A percentile compares a stretch with the other conserved stretches of the same genome.
Conservation (phyloP, 2,329 filamentous ascomycete species). For the Alternaria arbusti region DNA sequence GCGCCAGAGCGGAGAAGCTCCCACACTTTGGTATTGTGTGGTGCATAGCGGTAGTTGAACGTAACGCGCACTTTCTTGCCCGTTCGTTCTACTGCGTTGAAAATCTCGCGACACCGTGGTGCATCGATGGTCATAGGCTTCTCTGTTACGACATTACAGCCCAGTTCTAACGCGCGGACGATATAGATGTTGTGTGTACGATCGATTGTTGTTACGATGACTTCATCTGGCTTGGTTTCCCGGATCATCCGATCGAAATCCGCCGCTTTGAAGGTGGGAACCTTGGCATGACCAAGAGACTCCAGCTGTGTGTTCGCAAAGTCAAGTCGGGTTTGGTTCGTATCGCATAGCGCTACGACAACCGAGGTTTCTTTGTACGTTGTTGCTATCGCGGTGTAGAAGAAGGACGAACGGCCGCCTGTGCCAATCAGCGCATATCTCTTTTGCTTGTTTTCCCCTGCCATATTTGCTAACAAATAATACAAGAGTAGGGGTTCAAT, state of each 20-base stretch:
- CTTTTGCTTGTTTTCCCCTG: conserved; percentile 21
- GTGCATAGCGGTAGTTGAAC: conserved; percentile 70
- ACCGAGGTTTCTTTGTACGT: conserved; percentile 59
- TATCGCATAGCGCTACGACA: conserved; percentile 65
- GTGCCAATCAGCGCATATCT: conserved; percentile 64
- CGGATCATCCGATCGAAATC: conserved; percentile 66
- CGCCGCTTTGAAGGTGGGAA: conserved; percentile 62
- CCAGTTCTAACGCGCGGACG: conserved; percentile 63
- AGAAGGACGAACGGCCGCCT: conserved; percentile 66
- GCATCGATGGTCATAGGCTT: conserved; percentile 71
- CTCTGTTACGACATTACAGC: conserved; percentile 67
- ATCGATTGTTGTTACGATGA: conserved; percentile 69
- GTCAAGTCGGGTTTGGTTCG: conserved; percentile 65
- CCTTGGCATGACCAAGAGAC: conserved; percentile 53
- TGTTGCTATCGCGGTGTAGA: conserved; percentile 64
- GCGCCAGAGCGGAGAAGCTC: conserved; percentile 61
- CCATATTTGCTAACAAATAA: conserved; percentile 9
- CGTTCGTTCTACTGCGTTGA: conserved; percentile 61
- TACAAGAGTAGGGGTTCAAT: background rate
- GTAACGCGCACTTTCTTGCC: conserved; percentile 61
- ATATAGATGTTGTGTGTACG: conserved; percentile 68
- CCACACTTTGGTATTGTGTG: conserved; percentile 68
- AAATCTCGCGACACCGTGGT: conserved; percentile 61
- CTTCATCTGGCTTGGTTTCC: conserved; percentile 64
- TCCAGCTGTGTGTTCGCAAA: conserved; percentile 61